Conservation (phyloP, 768 basidiomycete genomes). For the Galerina sulciceps region DNA sequence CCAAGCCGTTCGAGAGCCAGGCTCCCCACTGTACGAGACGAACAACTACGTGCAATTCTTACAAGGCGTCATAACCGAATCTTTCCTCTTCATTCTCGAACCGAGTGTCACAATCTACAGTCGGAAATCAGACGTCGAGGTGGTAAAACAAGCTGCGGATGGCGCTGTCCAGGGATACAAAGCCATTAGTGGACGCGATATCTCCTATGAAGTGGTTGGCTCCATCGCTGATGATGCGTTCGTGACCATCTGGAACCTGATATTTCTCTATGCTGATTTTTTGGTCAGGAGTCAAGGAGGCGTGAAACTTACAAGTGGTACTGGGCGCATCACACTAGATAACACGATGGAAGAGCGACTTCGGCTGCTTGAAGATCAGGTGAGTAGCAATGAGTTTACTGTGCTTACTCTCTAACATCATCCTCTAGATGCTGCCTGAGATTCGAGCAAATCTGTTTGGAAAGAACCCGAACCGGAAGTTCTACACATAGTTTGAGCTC, state of each 20-base stretch:
- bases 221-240: slow-evolving; percentile 72
- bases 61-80: slow-evolving; percentile 84
- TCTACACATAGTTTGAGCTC: slow-evolving; percentile 59
- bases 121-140: slow-evolving; percentile 67
- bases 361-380: slow-evolving; percentile 86
- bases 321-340: slow-evolving; percentile 83
- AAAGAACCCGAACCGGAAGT: slow-evolving; percentile 88
- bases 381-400: slow-evolving; percentile 35
- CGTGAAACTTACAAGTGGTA: slow-evolving; percentile 73
- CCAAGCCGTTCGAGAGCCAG: slow-evolving; percentile 63
- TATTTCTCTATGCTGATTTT: not conserved
- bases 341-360: slow-evolving; percentile 95
- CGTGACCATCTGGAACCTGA: slow-evolving; percentile 20
- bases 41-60: slow-evolving; percentile 81
- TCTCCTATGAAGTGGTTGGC: slow-evolving; percentile 63
- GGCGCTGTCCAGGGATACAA: slow-evolving; percentile 70
- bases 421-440: slow-evolving; percentile 88
- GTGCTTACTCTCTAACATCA: not conserved
- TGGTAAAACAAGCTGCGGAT: slow-evolving; percentile 65
- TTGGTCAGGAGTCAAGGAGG: slow-evolving; percentile 74
- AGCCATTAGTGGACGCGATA: slow-evolving; percentile 74
- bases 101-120: slow-evolving; percentile 66
- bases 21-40: slow-evolving; percentile 66
- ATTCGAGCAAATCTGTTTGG: slow-evolving; percentile 91
- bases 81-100: slow-evolving; percentile 83